Conservation (phyloP, 2,329 filamentous ascomycete genomes). For the Seiridium cupressi region DNA sequence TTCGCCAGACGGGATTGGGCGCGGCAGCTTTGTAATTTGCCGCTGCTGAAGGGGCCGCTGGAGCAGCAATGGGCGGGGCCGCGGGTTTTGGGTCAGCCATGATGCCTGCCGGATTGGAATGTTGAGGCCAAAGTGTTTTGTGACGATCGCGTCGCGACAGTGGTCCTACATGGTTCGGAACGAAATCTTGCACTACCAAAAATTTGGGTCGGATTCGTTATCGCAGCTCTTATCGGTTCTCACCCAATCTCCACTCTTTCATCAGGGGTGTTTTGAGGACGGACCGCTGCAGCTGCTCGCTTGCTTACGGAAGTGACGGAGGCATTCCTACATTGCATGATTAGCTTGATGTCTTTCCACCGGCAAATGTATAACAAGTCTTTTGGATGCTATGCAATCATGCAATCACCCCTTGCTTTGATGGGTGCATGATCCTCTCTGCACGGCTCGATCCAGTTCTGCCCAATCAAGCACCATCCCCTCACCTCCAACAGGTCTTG, state of each 20-base stretch:
- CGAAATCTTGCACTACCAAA: not conserved
- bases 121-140: not conserved
- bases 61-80: not conserved
- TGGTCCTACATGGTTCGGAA: not conserved
- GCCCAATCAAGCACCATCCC: too few species aligned
- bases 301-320: too few species aligned
- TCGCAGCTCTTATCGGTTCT: conserved; percentile 6
- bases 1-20: conserved; percentile 71
- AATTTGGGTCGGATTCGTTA: conserved; percentile 1
- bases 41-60: conserved; percentile 6
- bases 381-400: too few species aligned
- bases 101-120: not conserved
- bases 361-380: too few species aligned
- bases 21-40: conserved; percentile 40
- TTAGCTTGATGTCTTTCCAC: not conserved
- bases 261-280: not conserved
- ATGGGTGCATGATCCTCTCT: too few species aligned
- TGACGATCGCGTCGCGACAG: not conserved
- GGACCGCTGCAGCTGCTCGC: not conserved
- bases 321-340: not conserved
- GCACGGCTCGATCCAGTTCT: too few species aligned
- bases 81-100: conserved; percentile 7
- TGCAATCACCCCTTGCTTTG: too few species aligned
- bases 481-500: too few species aligned
- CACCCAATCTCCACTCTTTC: not conserved